phyloP scores from a whole-genome alignment of 768 basidiomycete genomes.

The Galerina sulciceps region DNA sequence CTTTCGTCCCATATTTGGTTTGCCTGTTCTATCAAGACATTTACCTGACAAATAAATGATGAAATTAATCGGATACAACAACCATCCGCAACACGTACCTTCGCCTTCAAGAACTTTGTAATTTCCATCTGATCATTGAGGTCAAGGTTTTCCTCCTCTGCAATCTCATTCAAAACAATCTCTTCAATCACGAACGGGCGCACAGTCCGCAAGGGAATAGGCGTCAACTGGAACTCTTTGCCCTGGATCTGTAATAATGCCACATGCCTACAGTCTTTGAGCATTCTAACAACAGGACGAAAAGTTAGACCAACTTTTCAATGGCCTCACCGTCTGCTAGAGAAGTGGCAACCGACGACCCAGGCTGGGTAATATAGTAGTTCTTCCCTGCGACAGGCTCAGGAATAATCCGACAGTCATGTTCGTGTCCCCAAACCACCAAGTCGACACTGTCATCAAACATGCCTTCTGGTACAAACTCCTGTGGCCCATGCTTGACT shows the following conservation, averaged over 20 bases:
- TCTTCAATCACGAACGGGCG: slow-evolving; percentile 94
- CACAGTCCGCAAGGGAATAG: slow-evolving; percentile 88
- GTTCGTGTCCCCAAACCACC: slow-evolving; percentile 98
- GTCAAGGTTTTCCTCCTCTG: slow-evolving; percentile 78
- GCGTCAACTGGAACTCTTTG: slow-evolving; percentile 84
- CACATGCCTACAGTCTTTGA: slow-evolving; percentile 69
- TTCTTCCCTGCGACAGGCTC: slow-evolving; percentile 90
- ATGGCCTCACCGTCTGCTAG: slow-evolving; percentile 92
- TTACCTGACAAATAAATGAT: slow-evolving; percentile 54
- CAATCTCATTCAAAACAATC: slow-evolving; percentile 71
- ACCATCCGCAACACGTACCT: slow-evolving; percentile 42
- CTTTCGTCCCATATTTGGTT: slow-evolving; percentile 80
- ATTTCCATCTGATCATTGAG: slow-evolving; percentile 84
- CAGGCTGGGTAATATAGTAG: slow-evolving; percentile 94
- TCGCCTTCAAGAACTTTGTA: slow-evolving; percentile 74
- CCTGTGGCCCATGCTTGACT: slow-evolving; percentile 93
- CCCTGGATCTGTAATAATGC: slow-evolving; percentile 88
- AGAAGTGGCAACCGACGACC: slow-evolving; percentile 93
- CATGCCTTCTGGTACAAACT: slow-evolving; percentile 94
- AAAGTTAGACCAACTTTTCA: slow-evolving; percentile 65
- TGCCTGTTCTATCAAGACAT: slow-evolving; percentile 78
- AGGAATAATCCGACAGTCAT: slow-evolving; percentile 92
- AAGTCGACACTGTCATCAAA: slow-evolving; percentile 95
- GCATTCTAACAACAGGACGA: background rate
- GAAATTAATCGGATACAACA: too few species aligned